Conservation (phyloP, 2,329 filamentous ascomycete species). For the Fusarium pseudoanthophilum region DNA sequence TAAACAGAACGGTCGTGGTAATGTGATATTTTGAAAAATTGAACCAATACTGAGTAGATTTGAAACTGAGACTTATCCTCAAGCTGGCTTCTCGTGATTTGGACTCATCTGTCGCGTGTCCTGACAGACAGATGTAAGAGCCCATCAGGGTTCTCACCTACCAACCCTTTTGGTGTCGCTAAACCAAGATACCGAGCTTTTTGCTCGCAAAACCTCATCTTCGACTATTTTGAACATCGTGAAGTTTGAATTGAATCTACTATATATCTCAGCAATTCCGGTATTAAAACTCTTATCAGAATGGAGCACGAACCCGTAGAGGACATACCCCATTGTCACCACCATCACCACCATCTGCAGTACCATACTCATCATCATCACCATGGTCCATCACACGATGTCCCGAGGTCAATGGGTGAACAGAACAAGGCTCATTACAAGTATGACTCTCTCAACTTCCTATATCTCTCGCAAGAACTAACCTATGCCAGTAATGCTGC, state of each 20-base stretch:
- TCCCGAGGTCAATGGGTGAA: conserved; percentile 31
- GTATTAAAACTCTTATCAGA: not conserved
- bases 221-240: not conserved
- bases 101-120: not conserved
- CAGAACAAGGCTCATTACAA: conserved; percentile 45
- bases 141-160: conserved; percentile 2
- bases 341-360: conserved; percentile 39
- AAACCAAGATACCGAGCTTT: not conserved
- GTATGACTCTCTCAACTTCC: conserved; percentile 11
- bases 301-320: conserved; percentile 23
- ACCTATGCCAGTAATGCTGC: conserved; percentile 27
- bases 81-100: not conserved
- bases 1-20: not conserved
- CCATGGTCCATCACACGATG: conserved; percentile 23
- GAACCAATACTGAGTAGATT: not conserved
- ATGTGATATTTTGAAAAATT: not conserved
- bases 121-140: not conserved
- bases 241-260: not conserved
- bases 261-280: not conserved
- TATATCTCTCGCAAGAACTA: not conserved
- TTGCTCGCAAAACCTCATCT: not conserved
- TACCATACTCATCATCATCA: conserved; percentile 41
- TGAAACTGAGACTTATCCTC: not conserved
- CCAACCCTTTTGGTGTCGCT: conserved; percentile 13
- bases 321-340: conserved; percentile 24